phyloP scores from a whole-genome alignment of 2,329 filamentous ascomycete genomes.

The Paraphoma sp. region DNA sequence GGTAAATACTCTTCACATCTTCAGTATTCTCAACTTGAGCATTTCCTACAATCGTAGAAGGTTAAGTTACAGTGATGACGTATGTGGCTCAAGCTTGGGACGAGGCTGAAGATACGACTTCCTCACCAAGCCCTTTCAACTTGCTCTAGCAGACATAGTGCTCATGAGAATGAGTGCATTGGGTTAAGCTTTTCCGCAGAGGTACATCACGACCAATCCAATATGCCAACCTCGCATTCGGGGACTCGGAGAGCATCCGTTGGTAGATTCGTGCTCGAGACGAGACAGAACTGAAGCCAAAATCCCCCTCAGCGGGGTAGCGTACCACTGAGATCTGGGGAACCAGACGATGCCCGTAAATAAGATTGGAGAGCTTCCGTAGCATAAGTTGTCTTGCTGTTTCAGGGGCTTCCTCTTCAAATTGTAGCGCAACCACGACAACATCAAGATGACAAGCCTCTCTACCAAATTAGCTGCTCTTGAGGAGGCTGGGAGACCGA shows the following conservation, averaged over 20 bases:
- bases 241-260: conserved; percentile 10
- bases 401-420: no score
- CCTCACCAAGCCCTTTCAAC: no score
- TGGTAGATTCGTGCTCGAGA: conserved; percentile 2
- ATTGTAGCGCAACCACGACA: neutral
- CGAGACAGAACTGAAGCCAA: conserved; percentile 2
- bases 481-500: conserved; percentile 17
- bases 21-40: no score
- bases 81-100: neutral
- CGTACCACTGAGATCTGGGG: conserved; percentile 4
- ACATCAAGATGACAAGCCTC: conserved; percentile 16
- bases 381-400: no score
- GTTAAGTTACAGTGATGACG: no score
- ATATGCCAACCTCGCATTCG: neutral
- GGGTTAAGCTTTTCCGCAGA: neutral
- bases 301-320: conserved; percentile 9
- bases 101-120: neutral
- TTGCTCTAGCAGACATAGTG: no score
- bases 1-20: no score
- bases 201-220: neutral
- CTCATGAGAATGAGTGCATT: neutral
- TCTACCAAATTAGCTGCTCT: conserved; percentile 21
- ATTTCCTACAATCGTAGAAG: no score
- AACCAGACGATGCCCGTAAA: neutral
- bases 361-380: neutral